Base-by-base conservation (phyloP, 208 protist genomes). In the Vickermania spadyakhi region DNA sequence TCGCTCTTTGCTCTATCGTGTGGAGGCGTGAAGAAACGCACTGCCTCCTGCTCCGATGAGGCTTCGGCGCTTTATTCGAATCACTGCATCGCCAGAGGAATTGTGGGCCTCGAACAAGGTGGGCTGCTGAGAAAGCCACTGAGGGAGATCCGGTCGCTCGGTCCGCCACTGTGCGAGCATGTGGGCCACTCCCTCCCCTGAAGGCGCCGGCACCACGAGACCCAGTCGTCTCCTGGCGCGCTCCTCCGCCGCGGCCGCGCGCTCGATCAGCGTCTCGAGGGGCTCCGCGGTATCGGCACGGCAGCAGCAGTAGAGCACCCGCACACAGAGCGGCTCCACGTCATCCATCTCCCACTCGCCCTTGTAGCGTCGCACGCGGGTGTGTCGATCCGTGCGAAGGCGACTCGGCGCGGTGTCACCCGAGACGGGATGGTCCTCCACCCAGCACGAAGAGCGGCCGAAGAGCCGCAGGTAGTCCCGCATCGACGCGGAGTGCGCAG, bases 261-360 rank as follows among this genome's bases (percentile, higher is more conserved):
- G 41, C 3, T 58, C 67, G 22, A 84, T 23, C 18, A 80, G 30
- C 31, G 1, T 51, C 23, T 23, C 1, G 27, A 84, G 52, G n/a
- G 70, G 62, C 55, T 61, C 57, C 45, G 45, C 73, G 28, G 27
- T 23, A 2, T 59, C 58, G 11, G 79, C 36, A 0, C 66, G 54
- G 22, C 64, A 50, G 41, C 59, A 68, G 49, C 30, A 54, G 41
- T 78, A 55, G 7, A 92, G 68, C 26, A 75, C 55, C 11, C 57
- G 58, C 3, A 87, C 45, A 18, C 18, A 45, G 1, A 77, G 18
- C 62, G 88, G 85, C 0, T 62, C 55, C 31, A 87, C 27, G 55
- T 89, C 85, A 62, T 92, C 85, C 52, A 92, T 53, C 5, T 82
- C 81, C 0, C 53, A 55, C 26, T 54, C n/a, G 1, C 73, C 68